Evolutionary conservation across 768 basidiomycete species (phyloP).

Genomic region (Sarcomyxa edulis): DNA sequence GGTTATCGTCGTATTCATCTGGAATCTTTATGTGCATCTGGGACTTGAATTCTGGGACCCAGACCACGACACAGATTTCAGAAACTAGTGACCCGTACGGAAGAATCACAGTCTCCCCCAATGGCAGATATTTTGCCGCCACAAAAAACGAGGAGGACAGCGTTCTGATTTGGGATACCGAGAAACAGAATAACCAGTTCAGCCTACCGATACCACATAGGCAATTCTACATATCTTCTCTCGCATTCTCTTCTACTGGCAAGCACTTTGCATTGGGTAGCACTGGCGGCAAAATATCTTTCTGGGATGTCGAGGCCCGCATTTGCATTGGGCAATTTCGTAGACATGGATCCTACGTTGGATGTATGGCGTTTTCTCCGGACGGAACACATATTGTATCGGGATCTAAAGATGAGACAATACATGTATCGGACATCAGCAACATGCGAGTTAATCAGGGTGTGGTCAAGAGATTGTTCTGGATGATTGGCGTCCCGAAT

Average conservation of each 20-base stretch:
- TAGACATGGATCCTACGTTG: conserved; percentile 12
- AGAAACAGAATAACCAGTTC: neutral
- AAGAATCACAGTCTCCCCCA: too few relatives aligned
- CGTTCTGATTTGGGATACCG: conserved; percentile 28
- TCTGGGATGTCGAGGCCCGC: conserved; percentile 9
- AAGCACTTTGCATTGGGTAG: conserved; percentile 2
- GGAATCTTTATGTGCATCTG: too few relatives aligned
- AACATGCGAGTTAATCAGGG: too few relatives aligned
- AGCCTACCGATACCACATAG: neutral
- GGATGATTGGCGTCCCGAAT: too few relatives aligned
- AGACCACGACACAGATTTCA: too few relatives aligned
- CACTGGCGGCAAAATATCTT: neutral
- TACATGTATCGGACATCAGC: conserved; percentile 7
- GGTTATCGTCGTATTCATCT: conserved; percentile 13
- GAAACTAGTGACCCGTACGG: too few relatives aligned
- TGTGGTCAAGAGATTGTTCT: too few relatives aligned
- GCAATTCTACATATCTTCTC: neutral
- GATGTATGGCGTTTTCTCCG: conserved; percentile 21
- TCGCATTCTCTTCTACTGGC: conserved; percentile 6
- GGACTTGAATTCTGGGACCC: too few relatives aligned
- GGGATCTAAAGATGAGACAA: conserved; percentile 12
- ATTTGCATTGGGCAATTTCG: neutral
- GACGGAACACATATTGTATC: conserved; percentile 16
- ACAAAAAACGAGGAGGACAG: too few relatives aligned
- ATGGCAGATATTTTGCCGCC: too few relatives aligned